Base-by-base conservation (phyloP, 73 alveolate genomes). In the Uronychia setigera region DNA sequence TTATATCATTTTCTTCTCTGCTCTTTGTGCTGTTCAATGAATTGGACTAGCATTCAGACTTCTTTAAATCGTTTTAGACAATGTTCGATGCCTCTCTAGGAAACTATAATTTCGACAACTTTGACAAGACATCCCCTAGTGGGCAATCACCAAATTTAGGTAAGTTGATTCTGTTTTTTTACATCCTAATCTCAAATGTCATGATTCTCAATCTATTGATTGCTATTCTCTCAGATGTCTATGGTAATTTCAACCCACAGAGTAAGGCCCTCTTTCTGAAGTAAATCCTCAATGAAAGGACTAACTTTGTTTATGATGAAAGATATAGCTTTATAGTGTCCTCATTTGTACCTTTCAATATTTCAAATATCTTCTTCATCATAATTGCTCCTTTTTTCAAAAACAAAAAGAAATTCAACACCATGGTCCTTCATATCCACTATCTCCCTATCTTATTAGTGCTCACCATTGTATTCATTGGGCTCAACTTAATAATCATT, bases 141-240 rank as follows among this genome's bases (percentile, higher is more conserved):
- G n/a, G 19, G 26, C n/a, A 5, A 11, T 5, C 19, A 5, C 32
- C 32, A 28, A 25, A 76, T 29, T 28, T 76, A 1, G 81, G 81
- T 19, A 29, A 30, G 25, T 28, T 26, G 35, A 19, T 14, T 1
- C 32, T 76, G 26, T 80, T 33, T 33, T 5, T 14, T 31, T 80
- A 80, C 59, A 9, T 80, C 1, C 19, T 80, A 0, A 57, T 80
- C 57, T 46, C 86, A 1, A 80, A 80, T 28, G 57, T 80, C 32
- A 58, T 58, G 30, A 67, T 80, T 29, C 31, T 80, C 34, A 80
- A 80, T 79, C 58, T 80, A 26, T 26, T 80, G 29, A 80, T 80
- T 28, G 86, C 86, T 26, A 80, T 80, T 13, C 86, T 80, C 13
- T 80, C 86, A 5, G 58, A 80, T 27, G 58, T 57, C 34, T 80